These are phyloP conservation scores for Termitomyces sp. DNA, from an alignment of 768 basidiomycete species.

Conservation along the genomic window DNA sequence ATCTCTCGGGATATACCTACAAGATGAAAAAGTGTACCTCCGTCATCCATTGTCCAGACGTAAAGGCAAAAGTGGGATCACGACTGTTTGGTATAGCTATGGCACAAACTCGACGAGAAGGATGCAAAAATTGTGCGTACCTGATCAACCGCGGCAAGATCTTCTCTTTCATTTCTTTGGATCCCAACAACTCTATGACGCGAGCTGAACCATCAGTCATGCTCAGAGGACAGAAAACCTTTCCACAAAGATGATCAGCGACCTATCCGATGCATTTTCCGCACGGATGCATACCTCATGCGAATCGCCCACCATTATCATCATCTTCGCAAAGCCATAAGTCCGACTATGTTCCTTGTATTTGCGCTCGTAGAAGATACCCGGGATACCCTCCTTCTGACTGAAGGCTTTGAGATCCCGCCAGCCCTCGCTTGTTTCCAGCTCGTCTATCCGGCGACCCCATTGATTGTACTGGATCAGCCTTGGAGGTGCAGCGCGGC, in stretches of 20 bases:
- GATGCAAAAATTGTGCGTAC: conserved; percentile 21
- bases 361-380: conserved; percentile 62
- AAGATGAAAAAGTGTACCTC: conserved; percentile 38
- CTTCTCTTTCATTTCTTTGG: conserved; percentile 50
- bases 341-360: conserved; percentile 55
- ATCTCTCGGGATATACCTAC: conserved; percentile 5
- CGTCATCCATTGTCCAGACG: conserved; percentile 84
- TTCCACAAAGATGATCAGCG: neutral
- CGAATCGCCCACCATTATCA: conserved; percentile 57
- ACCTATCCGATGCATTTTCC: neutral
- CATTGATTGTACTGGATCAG: conserved; percentile 72
- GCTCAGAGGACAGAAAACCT: conserved; percentile 68
- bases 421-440: conserved; percentile 74
- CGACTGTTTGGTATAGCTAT: conserved; percentile 32
- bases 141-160: conserved; percentile 57
- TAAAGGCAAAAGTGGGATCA: conserved; percentile 55
- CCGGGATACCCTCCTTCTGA: conserved; percentile 60
- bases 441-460: conserved; percentile 59
- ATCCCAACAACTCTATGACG: conserved; percentile 64
- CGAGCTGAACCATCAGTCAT: conserved; percentile 80
- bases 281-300: conserved; percentile 41
- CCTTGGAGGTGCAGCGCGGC: conserved; percentile 39
- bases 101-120: neutral
- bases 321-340: conserved; percentile 60
- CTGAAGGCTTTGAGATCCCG: conserved; percentile 54